A percentile compares a stretch with the other conserved stretches of the same genome.
phyloP scores from a whole-genome alignment of 2,329 filamentous ascomycete genomes.

The Mariannaea sp. region DNA sequence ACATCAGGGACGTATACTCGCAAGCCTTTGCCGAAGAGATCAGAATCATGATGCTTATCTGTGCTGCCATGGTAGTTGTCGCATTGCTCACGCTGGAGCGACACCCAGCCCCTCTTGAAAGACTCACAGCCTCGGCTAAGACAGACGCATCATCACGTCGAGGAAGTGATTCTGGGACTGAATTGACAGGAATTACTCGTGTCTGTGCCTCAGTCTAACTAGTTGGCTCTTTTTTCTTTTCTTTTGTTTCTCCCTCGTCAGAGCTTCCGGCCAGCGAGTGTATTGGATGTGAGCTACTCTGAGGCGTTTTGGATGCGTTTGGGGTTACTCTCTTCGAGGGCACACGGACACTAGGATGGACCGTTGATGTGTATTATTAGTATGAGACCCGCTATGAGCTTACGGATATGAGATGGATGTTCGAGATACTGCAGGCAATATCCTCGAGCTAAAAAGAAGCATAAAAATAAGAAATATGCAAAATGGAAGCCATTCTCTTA shows the following conservation, averaged over 20 bases:
- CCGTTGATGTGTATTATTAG: slow-evolving; percentile 2
- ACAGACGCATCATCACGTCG: slow-evolving; percentile 39
- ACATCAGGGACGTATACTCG: slow-evolving; percentile 50
- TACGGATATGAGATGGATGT: not conserved
- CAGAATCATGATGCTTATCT: slow-evolving; percentile 52
- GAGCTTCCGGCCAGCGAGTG: not conserved
- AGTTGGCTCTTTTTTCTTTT: not conserved
- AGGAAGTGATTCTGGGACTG: slow-evolving; percentile 46
- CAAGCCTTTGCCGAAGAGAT: slow-evolving; percentile 53
- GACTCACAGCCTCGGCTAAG: slow-evolving; percentile 38
- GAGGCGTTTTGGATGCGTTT: not conserved
- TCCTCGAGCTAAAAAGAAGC: too few relatives aligned
- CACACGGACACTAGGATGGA: not conserved
- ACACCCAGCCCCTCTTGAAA: slow-evolving; percentile 45
- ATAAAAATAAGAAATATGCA: too few relatives aligned
- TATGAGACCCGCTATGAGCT: not conserved
- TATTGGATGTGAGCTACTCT: not conserved
- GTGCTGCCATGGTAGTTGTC: slow-evolving; percentile 49
- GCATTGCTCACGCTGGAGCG: slow-evolving; percentile 53
- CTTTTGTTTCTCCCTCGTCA: not conserved
- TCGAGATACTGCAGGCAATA: slow-evolving; percentile 7
- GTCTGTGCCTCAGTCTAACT: slow-evolving; percentile 27
- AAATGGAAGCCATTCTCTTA: not conserved
- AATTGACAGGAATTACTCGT: slow-evolving; percentile 41
- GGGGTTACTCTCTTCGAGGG: not conserved